These are phyloP conservation scores for Epichloe uncinata DNA, from an alignment of 2,329 filamentous ascomycete species.

Conservation along the genomic window DNA sequence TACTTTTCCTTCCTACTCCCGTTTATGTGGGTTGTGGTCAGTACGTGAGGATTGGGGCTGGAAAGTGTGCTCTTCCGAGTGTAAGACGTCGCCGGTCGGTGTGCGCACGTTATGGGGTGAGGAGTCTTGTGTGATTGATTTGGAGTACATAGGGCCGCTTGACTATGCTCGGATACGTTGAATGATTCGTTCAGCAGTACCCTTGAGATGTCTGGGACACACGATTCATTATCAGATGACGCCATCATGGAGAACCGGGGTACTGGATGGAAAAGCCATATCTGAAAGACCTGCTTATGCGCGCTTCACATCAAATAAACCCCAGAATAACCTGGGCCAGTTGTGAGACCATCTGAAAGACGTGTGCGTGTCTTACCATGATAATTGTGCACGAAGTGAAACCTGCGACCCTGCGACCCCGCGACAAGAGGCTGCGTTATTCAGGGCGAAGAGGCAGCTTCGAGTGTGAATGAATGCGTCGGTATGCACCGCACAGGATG, in stretches of 20 bases:
- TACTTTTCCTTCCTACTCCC: background rate
- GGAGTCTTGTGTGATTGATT: background rate
- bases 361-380: background rate
- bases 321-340: background rate
- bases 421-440: background rate
- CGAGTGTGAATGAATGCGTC: background rate
- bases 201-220: background rate
- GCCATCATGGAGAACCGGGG: background rate
- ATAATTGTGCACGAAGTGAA: background rate
- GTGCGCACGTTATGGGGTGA: background rate
- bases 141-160: background rate
- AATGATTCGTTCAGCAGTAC: background rate
- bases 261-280: slow-evolving; percentile 1
- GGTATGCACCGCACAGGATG: background rate
- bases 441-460: background rate
- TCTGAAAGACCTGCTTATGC: slow-evolving; percentile 3
- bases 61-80: background rate
- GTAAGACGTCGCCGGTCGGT: background rate
- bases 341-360: background rate
- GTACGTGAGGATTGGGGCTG: background rate
- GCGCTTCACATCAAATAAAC: background rate
- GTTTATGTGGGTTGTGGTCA: background rate
- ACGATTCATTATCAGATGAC: slow-evolving; percentile 1
- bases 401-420: background rate
- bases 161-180: background rate